These are phyloP conservation scores for Zhuliangozyma blackwelliae DNA, from an alignment of 1,139 yeast species.

Conservation along the genomic window DNA sequence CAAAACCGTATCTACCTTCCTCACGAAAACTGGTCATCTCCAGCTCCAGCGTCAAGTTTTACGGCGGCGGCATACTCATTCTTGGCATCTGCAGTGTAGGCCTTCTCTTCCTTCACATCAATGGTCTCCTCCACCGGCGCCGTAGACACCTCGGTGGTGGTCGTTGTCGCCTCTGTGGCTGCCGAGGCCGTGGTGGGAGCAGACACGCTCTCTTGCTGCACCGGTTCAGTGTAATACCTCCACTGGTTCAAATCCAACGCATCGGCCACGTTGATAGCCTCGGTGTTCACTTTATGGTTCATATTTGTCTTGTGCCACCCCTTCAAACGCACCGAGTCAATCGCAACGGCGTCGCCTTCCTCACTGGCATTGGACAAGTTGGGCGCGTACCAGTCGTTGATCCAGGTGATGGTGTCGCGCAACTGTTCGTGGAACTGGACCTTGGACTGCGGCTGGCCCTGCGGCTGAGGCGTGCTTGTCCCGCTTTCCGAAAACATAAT, in stretches of 20 bases:
- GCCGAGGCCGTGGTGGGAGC: background rate
- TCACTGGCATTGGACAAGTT: slow-evolving; percentile 23
- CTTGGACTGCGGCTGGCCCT: slow-evolving; percentile 5
- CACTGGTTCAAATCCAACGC: slow-evolving; percentile 26
- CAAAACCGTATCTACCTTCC: too few species aligned
- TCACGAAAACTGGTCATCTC: too few species aligned
- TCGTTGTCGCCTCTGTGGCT: background rate
- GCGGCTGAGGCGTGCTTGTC: slow-evolving; percentile 13
- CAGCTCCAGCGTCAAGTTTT: too few species aligned
- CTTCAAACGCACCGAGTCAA: slow-evolving; percentile 21
- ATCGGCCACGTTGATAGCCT: slow-evolving; percentile 18
- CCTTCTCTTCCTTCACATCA: too few species aligned
- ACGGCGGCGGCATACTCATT: too few species aligned
- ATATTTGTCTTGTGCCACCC: slow-evolving; percentile 38
- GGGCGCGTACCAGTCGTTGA: slow-evolving; percentile 40
- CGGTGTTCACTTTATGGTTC: slow-evolving; percentile 13
- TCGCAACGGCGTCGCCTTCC: slow-evolving; percentile 12
- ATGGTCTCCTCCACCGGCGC: slow-evolving; percentile 4
- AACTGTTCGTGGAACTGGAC: slow-evolving; percentile 18
- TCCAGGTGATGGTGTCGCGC: slow-evolving; percentile 35
- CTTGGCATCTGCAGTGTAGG: too few species aligned
- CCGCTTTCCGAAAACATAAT: slow-evolving; percentile 18
- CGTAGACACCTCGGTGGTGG: background rate
- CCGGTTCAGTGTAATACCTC: slow-evolving; percentile 18
- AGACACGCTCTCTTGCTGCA: slow-evolving; percentile 1